Evolutionary conservation across 495 filamentous ascomycete genomes (phyloP).

Genomic region (Parmelia sp.): DNA sequence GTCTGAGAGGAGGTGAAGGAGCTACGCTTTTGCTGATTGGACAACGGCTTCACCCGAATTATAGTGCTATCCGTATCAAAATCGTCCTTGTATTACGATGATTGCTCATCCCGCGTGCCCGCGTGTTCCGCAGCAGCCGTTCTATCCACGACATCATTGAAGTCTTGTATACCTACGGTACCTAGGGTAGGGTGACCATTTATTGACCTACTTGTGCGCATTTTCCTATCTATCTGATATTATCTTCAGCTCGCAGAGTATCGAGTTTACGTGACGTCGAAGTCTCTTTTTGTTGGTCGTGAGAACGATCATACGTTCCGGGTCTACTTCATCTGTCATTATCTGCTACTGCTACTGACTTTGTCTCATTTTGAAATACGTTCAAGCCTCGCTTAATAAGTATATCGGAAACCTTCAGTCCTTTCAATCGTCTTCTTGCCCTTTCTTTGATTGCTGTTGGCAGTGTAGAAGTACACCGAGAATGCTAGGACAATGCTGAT

Average conservation of each 20-base stretch:
- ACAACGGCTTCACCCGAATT: not conserved
- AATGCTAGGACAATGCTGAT: slow-evolving; percentile 55
- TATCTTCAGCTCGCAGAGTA: too few relatives aligned
- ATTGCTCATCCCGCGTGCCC: too few relatives aligned
- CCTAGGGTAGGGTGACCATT: too few relatives aligned
- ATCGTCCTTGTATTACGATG: too few relatives aligned
- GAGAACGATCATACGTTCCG: too few relatives aligned
- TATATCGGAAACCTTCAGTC: slow-evolving; percentile 35
- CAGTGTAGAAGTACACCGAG: slow-evolving; percentile 54
- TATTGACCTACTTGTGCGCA: too few relatives aligned
- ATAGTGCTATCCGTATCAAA: slow-evolving; percentile 4
- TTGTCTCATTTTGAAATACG: not conserved
- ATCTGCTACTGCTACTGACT: not conserved
- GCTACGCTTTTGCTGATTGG: not conserved
- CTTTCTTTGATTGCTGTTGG: slow-evolving; percentile 47
- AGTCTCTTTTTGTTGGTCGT: too few relatives aligned
- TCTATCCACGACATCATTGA: too few relatives aligned
- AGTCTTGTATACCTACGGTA: too few relatives aligned
- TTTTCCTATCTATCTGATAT: too few relatives aligned
- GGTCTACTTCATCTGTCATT: not conserved
- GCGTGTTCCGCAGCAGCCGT: too few relatives aligned
- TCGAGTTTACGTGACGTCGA: too few relatives aligned
- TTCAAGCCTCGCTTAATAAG: slow-evolving; percentile 19
- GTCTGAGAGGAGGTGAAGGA: slow-evolving; percentile 1
- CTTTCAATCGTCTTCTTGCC: slow-evolving; percentile 49